Conservation (phyloP, 441 rosid genomes). For the Dalechampia spathulata region DNA sequence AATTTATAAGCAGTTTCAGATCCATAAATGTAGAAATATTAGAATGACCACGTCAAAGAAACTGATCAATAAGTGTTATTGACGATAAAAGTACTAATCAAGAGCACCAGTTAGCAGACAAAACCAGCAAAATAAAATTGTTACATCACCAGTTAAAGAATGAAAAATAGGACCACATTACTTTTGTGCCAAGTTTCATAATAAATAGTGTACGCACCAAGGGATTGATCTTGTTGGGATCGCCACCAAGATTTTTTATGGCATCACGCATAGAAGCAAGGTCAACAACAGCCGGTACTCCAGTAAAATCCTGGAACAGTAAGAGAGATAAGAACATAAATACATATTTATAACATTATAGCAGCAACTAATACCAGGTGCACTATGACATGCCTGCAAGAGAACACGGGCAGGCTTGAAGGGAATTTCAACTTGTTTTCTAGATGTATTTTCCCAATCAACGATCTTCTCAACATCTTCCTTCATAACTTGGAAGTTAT, state of each 20-base stretch:
- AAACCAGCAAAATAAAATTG: not conserved
- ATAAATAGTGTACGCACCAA: slow-evolving; percentile 35
- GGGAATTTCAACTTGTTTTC: slow-evolving; percentile 97
- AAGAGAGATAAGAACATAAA: slow-evolving; percentile 1
- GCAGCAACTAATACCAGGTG: not conserved
- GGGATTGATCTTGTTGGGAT: slow-evolving; percentile 92
- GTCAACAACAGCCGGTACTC: slow-evolving; percentile 98
- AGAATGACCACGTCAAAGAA: not conserved
- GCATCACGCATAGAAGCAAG: slow-evolving; percentile 99
- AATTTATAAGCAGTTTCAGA: too few relatives aligned
- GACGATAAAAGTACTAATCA: not conserved
- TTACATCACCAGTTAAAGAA: not conserved
- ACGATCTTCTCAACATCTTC: slow-evolving; percentile 93
- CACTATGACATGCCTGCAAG: slow-evolving; percentile 50
- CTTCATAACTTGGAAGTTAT: slow-evolving; percentile 94
- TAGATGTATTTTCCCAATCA: slow-evolving; percentile 89
- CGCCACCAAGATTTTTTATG: slow-evolving; percentile 86
- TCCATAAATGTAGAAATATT: too few relatives aligned
- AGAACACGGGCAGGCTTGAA: slow-evolving; percentile 99
- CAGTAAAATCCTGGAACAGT: slow-evolving; percentile 83
- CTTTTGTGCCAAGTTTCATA: slow-evolving; percentile 1
- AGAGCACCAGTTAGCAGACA: not conserved
- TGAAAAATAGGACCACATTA: not conserved
- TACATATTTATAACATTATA: not conserved
- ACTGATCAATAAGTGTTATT: not conserved